These are phyloP conservation scores for Metschnikowia shivogae DNA, from an alignment of 805 yeast species.

Conservation along the genomic window DNA sequence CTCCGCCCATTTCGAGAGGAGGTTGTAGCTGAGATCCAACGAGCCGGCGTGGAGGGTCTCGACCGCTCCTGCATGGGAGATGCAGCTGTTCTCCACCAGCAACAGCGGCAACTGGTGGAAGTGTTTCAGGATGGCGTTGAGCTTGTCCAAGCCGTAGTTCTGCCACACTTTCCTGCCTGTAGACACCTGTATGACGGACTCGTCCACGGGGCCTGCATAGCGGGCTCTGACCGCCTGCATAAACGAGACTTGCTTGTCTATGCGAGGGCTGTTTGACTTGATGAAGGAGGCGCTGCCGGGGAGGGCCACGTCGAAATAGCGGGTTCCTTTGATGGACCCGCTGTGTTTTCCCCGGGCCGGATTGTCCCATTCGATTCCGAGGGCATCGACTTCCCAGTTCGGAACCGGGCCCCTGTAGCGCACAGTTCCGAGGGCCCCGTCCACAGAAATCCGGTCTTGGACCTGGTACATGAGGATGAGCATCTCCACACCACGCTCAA, in stretches of 20 bases:
- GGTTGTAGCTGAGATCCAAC: conserved; percentile 15
- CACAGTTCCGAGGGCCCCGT: conserved; percentile 59
- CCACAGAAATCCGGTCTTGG: conserved; percentile 21
- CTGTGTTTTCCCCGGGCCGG: conserved; percentile 63
- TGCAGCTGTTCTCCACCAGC: conserved; percentile 44
- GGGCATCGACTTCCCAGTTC: conserved; percentile 54
- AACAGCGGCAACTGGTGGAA: conserved; percentile 43
- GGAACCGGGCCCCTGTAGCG: conserved; percentile 57
- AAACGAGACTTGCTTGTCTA: conserved; percentile 30
- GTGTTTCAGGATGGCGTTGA: conserved; percentile 46
- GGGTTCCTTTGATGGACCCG: conserved; percentile 52
- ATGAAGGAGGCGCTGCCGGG: conserved; percentile 61
- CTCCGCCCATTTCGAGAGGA: conserved; percentile 12
- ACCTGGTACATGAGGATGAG: background rate
- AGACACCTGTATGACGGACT: conserved; percentile 17
- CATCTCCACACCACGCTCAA: background rate
- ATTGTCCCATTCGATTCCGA: conserved; percentile 89
- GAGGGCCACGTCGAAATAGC: conserved; percentile 47
- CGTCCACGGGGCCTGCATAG: conserved; percentile 37
- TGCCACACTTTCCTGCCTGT: conserved; percentile 60
- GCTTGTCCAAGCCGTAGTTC: conserved; percentile 60
- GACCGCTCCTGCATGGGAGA: conserved; percentile 18
- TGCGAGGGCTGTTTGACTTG: conserved; percentile 39
- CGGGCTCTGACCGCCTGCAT: conserved; percentile 46
- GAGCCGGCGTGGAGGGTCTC: conserved; percentile 1